Conservation (phyloP, 2,329 filamentous ascomycete species). For the Cadophora sp. region DNA sequence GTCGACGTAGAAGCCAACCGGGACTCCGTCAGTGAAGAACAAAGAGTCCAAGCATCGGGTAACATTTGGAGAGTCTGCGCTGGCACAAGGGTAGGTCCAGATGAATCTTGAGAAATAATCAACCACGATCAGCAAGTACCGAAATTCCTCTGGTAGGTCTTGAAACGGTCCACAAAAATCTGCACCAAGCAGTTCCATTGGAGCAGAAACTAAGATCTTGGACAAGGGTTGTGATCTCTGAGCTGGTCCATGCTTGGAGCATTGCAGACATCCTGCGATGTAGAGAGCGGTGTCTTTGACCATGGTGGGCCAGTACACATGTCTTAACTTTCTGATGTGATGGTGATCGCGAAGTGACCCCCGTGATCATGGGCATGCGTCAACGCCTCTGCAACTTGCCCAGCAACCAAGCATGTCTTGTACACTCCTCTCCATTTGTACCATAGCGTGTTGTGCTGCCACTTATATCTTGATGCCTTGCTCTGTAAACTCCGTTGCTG, state of each 20-base stretch:
- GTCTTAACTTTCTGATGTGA: neutral
- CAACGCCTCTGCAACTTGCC: neutral
- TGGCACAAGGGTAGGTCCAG: slow-evolving; percentile 7
- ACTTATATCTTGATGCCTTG: neutral
- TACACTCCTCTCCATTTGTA: neutral
- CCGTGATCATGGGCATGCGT: neutral
- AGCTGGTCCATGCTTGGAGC: neutral
- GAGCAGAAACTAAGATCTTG: neutral
- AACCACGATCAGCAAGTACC: slow-evolving; percentile 8
- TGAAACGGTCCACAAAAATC: slow-evolving; percentile 4
- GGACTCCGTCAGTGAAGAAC: neutral
- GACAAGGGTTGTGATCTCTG: neutral
- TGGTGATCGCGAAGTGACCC: neutral
- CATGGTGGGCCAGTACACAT: neutral
- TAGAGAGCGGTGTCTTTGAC: neutral
- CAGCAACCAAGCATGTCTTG: neutral
- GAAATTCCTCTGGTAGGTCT: neutral
- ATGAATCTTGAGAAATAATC: slow-evolving; percentile 18
- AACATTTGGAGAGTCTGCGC: neutral
- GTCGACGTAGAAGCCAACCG: neutral
- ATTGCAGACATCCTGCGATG: neutral
- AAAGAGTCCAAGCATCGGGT: neutral
- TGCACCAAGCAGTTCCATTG: neutral
- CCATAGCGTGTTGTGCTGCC: slow-evolving; percentile 1
- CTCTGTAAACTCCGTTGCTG: neutral